These are phyloP conservation scores for Protomyces macrosporus DNA, from an alignment of 1,139 yeast species.

Conservation along the genomic window DNA sequence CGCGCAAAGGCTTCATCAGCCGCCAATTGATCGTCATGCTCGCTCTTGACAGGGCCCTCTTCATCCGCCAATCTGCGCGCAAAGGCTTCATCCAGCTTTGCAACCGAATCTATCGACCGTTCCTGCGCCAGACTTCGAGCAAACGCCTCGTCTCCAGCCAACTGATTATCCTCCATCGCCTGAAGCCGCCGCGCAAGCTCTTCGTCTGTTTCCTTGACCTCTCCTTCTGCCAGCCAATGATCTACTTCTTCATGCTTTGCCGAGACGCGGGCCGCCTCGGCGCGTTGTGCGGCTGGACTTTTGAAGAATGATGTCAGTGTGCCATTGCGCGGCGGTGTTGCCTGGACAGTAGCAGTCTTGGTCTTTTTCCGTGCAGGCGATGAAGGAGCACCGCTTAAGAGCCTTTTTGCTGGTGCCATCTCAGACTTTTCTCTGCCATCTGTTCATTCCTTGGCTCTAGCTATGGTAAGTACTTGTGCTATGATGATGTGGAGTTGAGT, in stretches of 20 bases:
- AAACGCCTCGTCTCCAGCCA: slow-evolving; percentile 20
- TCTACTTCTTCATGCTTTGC: not conserved
- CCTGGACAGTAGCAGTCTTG: not conserved
- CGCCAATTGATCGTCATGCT: not conserved
- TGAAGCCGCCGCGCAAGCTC: slow-evolving; percentile 31
- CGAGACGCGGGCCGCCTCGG: not conserved
- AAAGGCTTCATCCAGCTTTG: too few relatives aligned
- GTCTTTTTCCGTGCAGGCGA: not conserved
- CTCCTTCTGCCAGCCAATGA: not conserved
- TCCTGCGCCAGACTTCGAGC: slow-evolving; percentile 8
- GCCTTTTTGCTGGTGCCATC: slow-evolving; percentile 1
- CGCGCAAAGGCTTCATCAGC: slow-evolving; percentile 6
- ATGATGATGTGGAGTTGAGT: not conserved
- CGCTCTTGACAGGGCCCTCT: not conserved
- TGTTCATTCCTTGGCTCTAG: not conserved
- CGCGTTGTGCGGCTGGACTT: not conserved
- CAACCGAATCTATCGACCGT: not conserved
- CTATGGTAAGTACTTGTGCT: too few relatives aligned
- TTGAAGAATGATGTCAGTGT: not conserved
- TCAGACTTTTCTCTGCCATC: not conserved
- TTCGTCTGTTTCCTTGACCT: slow-evolving; percentile 26
- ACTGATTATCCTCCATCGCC: slow-evolving; percentile 25
- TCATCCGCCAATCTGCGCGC: not conserved
- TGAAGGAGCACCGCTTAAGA: not conserved
- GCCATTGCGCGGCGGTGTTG: not conserved